Percentiles rank a stretch among this genome's conserved stretches.
Conservation (phyloP, 345 rosid species). For the Eutrema heterophyllum region DNA sequence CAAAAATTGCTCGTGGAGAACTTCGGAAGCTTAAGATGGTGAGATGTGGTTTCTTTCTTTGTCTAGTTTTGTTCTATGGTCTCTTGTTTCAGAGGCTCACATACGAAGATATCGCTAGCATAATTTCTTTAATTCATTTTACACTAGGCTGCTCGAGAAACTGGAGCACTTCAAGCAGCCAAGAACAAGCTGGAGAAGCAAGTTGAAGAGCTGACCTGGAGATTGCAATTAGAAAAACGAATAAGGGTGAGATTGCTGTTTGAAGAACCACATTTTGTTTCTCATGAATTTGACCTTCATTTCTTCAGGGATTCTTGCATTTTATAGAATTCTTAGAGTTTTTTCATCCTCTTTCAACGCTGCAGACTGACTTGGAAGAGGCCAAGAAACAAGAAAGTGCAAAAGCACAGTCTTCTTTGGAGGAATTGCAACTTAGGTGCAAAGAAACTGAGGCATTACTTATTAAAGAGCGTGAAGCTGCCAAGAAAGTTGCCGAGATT, state of each 20-base stretch:
- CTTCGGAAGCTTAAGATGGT: conserved; percentile 95
- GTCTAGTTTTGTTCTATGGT: conserved; percentile 3
- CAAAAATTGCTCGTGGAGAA: conserved; percentile 85
- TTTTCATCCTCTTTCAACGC: conserved; percentile 1
- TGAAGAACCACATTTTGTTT: conserved; percentile 1
- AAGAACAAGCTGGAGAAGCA: conserved; percentile 97
- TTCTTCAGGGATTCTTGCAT: neutral
- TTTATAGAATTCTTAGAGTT: neutral
- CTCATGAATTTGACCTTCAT: neutral
- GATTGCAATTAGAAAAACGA: conserved; percentile 95
- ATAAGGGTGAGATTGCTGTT: conserved; percentile 63
- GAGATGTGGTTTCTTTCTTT: conserved; percentile 26
- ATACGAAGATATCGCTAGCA: neutral
- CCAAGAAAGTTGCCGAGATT: conserved; percentile 54
- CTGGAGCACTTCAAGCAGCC: conserved; percentile 99
- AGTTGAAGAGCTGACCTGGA: conserved; percentile 45
- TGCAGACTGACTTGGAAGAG: conserved; percentile 93
- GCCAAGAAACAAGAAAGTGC: conserved; percentile 90
- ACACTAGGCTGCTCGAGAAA: conserved; percentile 93
- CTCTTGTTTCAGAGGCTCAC: neutral
- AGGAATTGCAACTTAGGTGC: conserved; percentile 69
- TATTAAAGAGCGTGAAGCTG: conserved; percentile 49
- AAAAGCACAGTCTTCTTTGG: conserved; percentile 78
- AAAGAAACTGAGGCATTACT: conserved; percentile 81
- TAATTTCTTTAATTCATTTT: neutral